Percentiles rank a stretch among this genome's conserved stretches.
Evolutionary conservation across 805 yeast genomes (phyloP).

Genomic region (Wickerhamiella slavikovae): DNA sequence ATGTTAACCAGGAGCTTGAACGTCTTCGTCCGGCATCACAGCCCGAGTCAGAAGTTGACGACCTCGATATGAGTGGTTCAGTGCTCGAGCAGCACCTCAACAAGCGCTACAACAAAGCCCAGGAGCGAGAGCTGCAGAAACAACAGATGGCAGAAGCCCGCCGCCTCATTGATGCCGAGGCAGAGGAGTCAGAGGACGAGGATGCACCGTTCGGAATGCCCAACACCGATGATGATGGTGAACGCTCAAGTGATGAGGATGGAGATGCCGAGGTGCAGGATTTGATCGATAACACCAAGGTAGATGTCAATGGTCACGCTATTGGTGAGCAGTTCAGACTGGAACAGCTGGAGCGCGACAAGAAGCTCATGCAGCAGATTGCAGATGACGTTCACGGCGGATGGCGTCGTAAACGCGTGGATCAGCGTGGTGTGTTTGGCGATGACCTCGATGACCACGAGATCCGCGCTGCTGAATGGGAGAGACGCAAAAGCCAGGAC

Average conservation of each 20-base stretch:
- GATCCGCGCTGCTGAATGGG: slow-evolving; percentile 2
- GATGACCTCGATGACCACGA: slow-evolving; percentile 3
- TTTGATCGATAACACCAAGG: slow-evolving; percentile 6
- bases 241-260: slow-evolving; percentile 5
- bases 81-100: neutral
- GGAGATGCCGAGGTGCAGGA: slow-evolving; percentile 6
- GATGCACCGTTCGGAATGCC: slow-evolving; percentile 5
- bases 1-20: neutral
- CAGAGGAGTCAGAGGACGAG: slow-evolving; percentile 12
- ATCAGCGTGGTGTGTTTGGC: slow-evolving; percentile 1
- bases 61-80: neutral
- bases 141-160: neutral
- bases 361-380: slow-evolving; percentile 6
- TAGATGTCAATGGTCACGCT: slow-evolving; percentile 2
- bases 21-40: neutral
- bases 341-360: slow-evolving; percentile 9
- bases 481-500: slow-evolving; percentile 4
- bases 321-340: slow-evolving; percentile 4
- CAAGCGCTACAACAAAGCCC: neutral
- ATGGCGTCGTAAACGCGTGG: slow-evolving; percentile 6
- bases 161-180: slow-evolving; percentile 8
- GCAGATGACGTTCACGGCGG: slow-evolving; percentile 11
- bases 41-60: neutral
- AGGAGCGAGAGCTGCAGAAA: too few species aligned
- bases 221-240: slow-evolving; percentile 5